phyloP scores from a whole-genome alignment of 305 asterid genomes.

The Vinca major region DNA sequence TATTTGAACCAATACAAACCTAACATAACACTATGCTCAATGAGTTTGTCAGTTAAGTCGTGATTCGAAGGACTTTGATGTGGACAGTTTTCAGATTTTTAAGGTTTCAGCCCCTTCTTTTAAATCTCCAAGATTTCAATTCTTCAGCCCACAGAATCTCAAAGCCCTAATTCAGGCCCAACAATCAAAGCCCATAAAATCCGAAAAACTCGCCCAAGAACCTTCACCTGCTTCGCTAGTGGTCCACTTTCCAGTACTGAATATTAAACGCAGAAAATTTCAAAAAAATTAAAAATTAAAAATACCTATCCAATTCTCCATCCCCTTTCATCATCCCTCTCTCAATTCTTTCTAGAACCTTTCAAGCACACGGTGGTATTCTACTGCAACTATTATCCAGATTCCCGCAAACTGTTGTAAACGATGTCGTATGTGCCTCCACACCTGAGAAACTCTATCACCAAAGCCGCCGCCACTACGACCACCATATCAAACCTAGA shows the following conservation, averaged over 20 bases:
- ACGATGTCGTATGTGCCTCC: constrained; percentile 92
- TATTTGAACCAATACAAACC: no score
- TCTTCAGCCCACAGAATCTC: background rate
- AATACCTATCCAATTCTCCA: background rate
- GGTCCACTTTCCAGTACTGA: background rate
- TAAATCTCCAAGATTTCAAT: no score
- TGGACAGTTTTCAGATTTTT: no score
- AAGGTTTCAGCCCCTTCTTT: no score
- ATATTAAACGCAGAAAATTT: background rate
- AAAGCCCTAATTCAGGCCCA: background rate
- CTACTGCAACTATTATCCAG: constrained; percentile 2
- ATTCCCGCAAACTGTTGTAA: constrained; percentile 22
- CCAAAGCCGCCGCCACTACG: constrained; percentile 25
- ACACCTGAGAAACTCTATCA: constrained; percentile 59
- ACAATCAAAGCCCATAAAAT: background rate
- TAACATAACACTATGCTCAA: no score
- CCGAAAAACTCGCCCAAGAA: background rate
- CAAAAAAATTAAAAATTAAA: background rate
- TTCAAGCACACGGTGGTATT: background rate
- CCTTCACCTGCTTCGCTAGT: background rate
- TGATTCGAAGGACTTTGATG: no score
- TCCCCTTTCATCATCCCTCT: background rate
- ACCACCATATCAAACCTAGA: constrained; percentile 22
- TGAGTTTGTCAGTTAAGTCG: no score
- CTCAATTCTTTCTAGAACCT: background rate